These are phyloP conservation scores for Pyropia haitanensis DNA, from an alignment of 23 red algal genomes.

Conservation along the genomic window DNA sequence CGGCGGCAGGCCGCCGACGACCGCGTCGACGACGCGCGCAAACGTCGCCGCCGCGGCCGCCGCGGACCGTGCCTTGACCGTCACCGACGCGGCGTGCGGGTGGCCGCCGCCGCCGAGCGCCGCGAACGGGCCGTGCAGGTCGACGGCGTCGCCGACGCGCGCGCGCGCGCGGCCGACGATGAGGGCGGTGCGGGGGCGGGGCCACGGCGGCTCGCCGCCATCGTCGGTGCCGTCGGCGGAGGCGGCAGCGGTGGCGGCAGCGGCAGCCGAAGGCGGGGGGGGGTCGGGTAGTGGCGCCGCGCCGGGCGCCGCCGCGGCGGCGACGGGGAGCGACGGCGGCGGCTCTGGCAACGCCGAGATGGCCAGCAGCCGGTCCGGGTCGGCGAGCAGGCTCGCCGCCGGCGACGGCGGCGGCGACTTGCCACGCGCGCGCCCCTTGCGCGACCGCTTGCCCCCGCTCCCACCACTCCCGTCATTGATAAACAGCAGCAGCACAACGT, in stretches of 20 bases:
- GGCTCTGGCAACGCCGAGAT: too few relatives aligned
- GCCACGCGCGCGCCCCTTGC: neutral
- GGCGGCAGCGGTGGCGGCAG: too few relatives aligned
- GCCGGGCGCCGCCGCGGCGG: neutral
- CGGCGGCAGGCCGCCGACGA: slow-evolving; percentile 17
- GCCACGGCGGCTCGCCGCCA: too few relatives aligned
- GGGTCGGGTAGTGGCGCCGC: neutral
- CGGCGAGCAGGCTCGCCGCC: too few relatives aligned
- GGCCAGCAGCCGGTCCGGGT: too few relatives aligned
- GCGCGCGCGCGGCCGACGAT: slow-evolving; percentile 58
- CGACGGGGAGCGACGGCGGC: neutral
- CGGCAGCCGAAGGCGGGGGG: too few relatives aligned
- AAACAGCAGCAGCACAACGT: slow-evolving; percentile 43
- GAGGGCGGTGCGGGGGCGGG: too few relatives aligned
- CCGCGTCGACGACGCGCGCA: slow-evolving; percentile 16
- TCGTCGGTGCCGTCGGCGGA: too few relatives aligned
- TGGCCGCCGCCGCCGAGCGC: slow-evolving; percentile 58
- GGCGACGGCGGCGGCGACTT: neutral
- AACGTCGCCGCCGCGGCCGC: slow-evolving; percentile 10
- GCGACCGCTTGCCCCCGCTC: neutral
- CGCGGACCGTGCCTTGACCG: slow-evolving; percentile 20
- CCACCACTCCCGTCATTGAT: slow-evolving; percentile 6
- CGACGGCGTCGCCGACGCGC: slow-evolving; percentile 37
- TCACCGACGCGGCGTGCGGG: slow-evolving; percentile 48
- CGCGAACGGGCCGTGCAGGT: slow-evolving; percentile 17